These are phyloP conservation scores for Capronia epimyces DNA, from an alignment of 2,329 filamentous ascomycete species.

Conservation along the genomic window DNA sequence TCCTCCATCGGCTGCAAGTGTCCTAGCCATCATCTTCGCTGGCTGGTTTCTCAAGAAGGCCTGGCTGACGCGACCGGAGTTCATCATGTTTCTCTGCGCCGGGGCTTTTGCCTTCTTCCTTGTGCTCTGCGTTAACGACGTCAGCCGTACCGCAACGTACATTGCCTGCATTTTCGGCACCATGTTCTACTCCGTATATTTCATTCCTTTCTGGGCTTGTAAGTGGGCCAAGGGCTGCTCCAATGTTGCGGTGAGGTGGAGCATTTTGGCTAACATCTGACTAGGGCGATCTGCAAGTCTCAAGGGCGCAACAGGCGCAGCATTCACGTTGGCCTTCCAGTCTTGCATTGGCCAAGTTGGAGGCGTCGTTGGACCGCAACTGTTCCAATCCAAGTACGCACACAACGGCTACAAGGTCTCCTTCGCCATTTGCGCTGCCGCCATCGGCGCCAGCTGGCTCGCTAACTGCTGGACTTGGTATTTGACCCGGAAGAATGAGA, in stretches of 20 bases:
- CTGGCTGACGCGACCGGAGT: constrained; percentile 38
- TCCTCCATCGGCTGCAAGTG: constrained; percentile 41
- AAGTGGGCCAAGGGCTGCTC: no score
- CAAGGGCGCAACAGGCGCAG: constrained; percentile 45
- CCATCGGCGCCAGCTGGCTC: constrained; percentile 35
- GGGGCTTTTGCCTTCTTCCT: constrained; percentile 44
- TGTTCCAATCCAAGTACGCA: constrained; percentile 44
- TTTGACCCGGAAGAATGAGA: constrained; percentile 40
- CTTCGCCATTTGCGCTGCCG: constrained; percentile 39
- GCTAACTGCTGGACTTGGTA: constrained; percentile 41
- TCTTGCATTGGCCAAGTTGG: constrained; percentile 50
- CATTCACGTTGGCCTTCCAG: constrained; percentile 49
- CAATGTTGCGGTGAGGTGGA: no score
- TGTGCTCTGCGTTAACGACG: constrained; percentile 39
- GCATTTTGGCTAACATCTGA: constrained; percentile 4
- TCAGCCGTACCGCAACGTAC: constrained; percentile 40
- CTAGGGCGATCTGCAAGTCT: constrained; percentile 47
- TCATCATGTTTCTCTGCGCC: constrained; percentile 40
- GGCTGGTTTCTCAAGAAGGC: constrained; percentile 40
- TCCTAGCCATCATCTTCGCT: constrained; percentile 39
- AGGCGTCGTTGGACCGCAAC: constrained; percentile 45
- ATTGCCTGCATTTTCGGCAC: constrained; percentile 43
- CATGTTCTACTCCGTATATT: constrained; percentile 42
- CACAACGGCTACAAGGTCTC: constrained; percentile 43
- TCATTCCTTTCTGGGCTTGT: constrained; percentile 46